Conservation (phyloP, 495 filamentous ascomycete genomes). For the Neurospora sp. region DNA sequence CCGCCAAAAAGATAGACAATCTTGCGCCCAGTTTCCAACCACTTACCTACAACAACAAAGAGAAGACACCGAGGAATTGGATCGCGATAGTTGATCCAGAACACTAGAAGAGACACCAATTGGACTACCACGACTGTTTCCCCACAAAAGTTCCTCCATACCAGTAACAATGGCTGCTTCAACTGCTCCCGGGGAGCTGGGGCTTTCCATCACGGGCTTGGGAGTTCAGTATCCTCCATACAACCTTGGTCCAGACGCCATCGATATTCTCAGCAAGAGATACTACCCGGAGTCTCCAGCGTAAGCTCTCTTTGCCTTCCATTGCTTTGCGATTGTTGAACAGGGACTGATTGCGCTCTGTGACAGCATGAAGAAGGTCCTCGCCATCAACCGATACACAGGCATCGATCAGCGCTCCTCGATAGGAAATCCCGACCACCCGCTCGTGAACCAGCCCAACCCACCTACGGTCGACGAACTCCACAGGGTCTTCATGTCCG, state of each 20-base stretch:
- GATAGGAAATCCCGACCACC: constrained; percentile 46
- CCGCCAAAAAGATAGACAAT: background rate
- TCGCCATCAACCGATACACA: constrained; percentile 52
- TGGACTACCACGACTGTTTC: background rate
- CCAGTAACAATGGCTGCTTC: constrained; percentile 15
- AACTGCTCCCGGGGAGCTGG: constrained; percentile 24
- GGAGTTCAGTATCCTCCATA: constrained; percentile 42
- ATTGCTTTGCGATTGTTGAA: background rate
- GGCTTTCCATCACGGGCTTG: constrained; percentile 42
- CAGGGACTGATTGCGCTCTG: background rate
- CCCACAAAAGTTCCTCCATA: background rate
- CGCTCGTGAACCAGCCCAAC: constrained; percentile 41
- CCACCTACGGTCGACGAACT: constrained; percentile 48
- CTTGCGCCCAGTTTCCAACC: background rate
- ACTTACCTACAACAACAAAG: background rate
- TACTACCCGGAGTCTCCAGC: constrained; percentile 42
- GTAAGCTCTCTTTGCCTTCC: constrained; percentile 20
- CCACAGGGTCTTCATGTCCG: constrained; percentile 42
- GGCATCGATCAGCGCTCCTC: constrained; percentile 54
- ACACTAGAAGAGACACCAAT: constrained; percentile 3
- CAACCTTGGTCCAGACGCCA: constrained; percentile 25
- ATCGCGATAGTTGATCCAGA: background rate
- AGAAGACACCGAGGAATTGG: background rate
- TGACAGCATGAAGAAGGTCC: constrained; percentile 45
- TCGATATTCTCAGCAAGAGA: constrained; percentile 33